Conservation (phyloP, 2,329 filamentous ascomycete genomes). For the Penicillium sp. region DNA sequence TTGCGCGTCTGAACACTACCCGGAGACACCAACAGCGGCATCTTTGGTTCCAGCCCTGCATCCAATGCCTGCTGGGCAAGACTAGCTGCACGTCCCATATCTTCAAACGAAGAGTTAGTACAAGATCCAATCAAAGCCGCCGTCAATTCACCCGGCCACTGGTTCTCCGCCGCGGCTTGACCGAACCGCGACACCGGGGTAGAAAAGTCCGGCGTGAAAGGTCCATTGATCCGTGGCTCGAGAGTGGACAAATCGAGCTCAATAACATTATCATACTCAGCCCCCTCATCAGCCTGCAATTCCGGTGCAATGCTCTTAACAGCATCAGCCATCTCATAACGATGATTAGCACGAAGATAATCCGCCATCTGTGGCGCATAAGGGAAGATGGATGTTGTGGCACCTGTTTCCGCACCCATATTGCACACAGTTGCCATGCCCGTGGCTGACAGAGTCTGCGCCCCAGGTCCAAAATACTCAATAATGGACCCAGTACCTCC, state of each 20-base stretch:
- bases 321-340: constrained; percentile 78
- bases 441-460: constrained; percentile 63
- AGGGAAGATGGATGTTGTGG: constrained; percentile 86
- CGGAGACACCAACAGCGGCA: too few species aligned
- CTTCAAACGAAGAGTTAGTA: too few species aligned
- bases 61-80: too few species aligned
- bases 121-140: too few species aligned
- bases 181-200: constrained; percentile 96
- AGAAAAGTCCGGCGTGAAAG: constrained; percentile 92
- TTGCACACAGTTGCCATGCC: constrained; percentile 73
- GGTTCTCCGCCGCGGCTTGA: too few species aligned
- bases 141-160: too few species aligned
- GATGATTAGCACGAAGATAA: constrained; percentile 83
- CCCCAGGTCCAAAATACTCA: constrained; percentile 54
- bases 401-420: constrained; percentile 55
- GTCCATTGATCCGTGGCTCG: constrained; percentile 95
- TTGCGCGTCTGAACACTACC: too few species aligned
- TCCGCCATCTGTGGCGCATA: constrained; percentile 97
- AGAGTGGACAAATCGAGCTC: constrained; percentile 89
- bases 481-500: constrained; percentile 80
- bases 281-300: constrained; percentile 74
- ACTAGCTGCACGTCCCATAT: too few species aligned
- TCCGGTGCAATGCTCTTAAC: constrained; percentile 72
- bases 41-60: too few species aligned
- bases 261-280: constrained; percentile 87